These are phyloP conservation scores for Ganoderma sinense DNA, from an alignment of 1,284 basidiomycete genomes.

Conservation along the genomic window DNA sequence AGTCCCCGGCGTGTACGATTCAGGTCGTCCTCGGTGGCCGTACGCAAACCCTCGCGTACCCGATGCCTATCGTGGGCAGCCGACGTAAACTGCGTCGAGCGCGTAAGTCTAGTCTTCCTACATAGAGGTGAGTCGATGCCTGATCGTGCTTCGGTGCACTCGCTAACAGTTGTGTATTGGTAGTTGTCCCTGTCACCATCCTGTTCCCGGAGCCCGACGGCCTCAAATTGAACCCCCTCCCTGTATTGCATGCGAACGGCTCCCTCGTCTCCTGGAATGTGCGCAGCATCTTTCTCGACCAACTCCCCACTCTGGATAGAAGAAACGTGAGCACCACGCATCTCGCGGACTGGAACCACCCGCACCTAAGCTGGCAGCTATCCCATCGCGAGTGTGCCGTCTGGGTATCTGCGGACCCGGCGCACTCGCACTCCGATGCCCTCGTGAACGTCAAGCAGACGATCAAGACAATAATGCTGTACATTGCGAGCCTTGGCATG, in stretches of 20 bases:
- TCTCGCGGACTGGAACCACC: conserved; percentile 38
- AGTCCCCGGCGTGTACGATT: conserved; percentile 44
- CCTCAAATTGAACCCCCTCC: conserved; percentile 43
- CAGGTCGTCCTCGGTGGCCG: conserved; percentile 36
- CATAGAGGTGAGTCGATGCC: conserved; percentile 54
- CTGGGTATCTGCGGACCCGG: conserved; percentile 19
- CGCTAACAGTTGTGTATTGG: conserved; percentile 29
- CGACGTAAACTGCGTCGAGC: conserved; percentile 51
- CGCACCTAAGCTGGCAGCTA: conserved; percentile 41
- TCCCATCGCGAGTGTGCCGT: conserved; percentile 41
- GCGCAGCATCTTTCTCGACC: conserved; percentile 49
- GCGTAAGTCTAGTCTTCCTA: conserved; percentile 58
- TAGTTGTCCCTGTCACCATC: conserved; percentile 36
- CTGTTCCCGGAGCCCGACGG: conserved; percentile 37
- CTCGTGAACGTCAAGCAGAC: conserved; percentile 44
- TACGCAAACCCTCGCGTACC: conserved; percentile 41
- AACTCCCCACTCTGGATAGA: conserved; percentile 43
- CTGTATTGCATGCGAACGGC: conserved; percentile 32
- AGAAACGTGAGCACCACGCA: neutral
- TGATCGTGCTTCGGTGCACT: no score
- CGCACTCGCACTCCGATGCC: conserved; percentile 30
- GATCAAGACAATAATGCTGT: conserved; percentile 42
- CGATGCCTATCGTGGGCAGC: conserved; percentile 43
- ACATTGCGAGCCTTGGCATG: conserved; percentile 37
- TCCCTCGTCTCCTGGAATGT: conserved; percentile 46